Base-by-base conservation (phyloP, 2,329 filamentous ascomycete genomes). In the Penicillium sp. region DNA sequence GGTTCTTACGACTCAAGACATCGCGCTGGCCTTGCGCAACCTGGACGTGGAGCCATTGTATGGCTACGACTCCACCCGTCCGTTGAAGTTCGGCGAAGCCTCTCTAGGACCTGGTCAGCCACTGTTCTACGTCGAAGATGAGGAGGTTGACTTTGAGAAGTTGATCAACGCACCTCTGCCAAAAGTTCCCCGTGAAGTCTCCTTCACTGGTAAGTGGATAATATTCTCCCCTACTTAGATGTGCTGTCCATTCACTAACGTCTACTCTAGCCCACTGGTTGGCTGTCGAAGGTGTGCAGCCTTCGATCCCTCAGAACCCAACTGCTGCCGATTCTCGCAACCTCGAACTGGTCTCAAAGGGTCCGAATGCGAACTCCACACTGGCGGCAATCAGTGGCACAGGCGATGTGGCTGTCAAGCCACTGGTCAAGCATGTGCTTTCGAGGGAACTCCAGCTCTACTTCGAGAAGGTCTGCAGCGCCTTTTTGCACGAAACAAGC, bases 111-210 rank as follows among this genome's bases (percentile, higher is more conserved):
- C 92, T 15, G 92, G 93, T 10, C 94, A 99, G 76, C 92, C 93
- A 52, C 79, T 99, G 23, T 99, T 93, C 76, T 99, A 99, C 73
- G 89, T 99, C 38, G 94, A 99, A 71, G 94, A 99, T 72, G 94
- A 99, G 71, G 94, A 99, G 79, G 88, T 97, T 53, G 94, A 99
- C 75, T 97, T 99, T 71, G 94, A 99, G 79, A 97, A 97, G 80
- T 81, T 99, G 65, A 97, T 99, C 73, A 99, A 99, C 77, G 92
- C 92, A 63, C 91, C 94, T 5, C 77, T 99, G 64, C 94, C 94
- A 27, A 97, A 95, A 75, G 92, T 99, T 31, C 94, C 94, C 34
- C 84, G 93, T 49, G 94, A 99, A 74, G 89, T 94, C 68, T 91
- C 87, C 60, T 93, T 97, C 71, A 97, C 93, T 40, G 89, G 91